Conservation (phyloP, 768 basidiomycete genomes). For the Albatrellus ellisii region DNA sequence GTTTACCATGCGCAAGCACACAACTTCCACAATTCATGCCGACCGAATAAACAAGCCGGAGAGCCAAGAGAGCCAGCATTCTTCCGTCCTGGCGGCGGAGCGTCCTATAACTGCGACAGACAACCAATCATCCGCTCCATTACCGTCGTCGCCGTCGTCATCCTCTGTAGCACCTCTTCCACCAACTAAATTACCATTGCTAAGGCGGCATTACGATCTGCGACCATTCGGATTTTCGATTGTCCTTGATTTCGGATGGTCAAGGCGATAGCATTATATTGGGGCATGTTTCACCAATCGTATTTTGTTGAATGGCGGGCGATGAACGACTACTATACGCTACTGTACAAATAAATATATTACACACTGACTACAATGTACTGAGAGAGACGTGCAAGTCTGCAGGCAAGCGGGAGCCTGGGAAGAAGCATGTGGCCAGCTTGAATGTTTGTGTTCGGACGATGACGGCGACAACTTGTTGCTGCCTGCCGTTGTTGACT, state of each 20-base stretch:
- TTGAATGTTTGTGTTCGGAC: too few species aligned
- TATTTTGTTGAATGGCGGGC: too few species aligned
- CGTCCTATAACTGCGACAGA: background rate
- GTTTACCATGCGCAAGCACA: background rate
- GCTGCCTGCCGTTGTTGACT: too few species aligned
- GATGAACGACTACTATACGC: too few species aligned
- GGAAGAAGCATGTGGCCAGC: too few species aligned
- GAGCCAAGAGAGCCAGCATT: too few species aligned
- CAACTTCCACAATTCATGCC: background rate
- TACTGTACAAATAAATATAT: too few species aligned
- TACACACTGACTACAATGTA: too few species aligned
- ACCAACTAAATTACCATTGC: constrained; percentile 2
- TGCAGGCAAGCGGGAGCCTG: too few species aligned
- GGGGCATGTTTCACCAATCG: background rate
- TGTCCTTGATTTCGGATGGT: constrained; percentile 67
- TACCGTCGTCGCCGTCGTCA: background rate
- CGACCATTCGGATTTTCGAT: constrained; percentile 60
- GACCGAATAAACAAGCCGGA: too few species aligned
- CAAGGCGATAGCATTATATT: constrained; percentile 11
- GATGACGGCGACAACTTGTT: too few species aligned
- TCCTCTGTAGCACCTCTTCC: constrained; percentile 2
- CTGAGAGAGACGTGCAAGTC: too few species aligned
- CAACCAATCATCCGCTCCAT: background rate
- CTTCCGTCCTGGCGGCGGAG: background rate
- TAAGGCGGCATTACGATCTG: constrained; percentile 48